Percentiles rank a stretch among this genome's conserved stretches.
Evolutionary conservation across 139 green algal species (phyloP).

Genomic region (Chlamydomonas schloesseri): DNA sequence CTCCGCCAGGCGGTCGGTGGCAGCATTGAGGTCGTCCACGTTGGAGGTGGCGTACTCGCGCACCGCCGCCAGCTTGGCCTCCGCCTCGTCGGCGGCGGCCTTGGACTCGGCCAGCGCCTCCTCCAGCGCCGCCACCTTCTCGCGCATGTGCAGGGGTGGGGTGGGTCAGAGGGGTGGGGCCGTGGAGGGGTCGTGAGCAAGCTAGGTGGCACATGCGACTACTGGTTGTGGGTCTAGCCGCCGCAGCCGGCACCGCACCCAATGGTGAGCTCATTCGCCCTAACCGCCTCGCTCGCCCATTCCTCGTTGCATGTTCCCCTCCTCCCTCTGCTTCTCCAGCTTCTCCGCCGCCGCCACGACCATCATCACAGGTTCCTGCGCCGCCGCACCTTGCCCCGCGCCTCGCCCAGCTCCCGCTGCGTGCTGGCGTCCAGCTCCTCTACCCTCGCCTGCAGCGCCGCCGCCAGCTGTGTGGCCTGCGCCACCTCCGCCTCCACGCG

Average conservation of each 20-base stretch:
- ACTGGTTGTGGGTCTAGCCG: too few species aligned
- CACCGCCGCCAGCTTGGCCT: slow-evolving; percentile 37
- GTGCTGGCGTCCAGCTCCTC: slow-evolving; percentile 5
- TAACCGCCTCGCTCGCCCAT: too few species aligned
- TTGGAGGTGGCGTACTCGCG: slow-evolving; percentile 31
- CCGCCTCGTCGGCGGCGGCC: background rate
- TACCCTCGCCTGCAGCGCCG: background rate
- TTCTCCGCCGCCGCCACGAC: too few species aligned
- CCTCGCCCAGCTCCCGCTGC: slow-evolving; percentile 22
- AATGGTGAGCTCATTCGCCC: too few species aligned
- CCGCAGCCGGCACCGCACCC: too few species aligned
- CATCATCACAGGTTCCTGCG: too few species aligned
- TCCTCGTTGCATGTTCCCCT: too few species aligned
- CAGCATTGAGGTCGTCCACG: slow-evolving; percentile 3
- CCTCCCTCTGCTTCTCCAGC: too few species aligned
- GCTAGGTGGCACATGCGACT: too few species aligned
- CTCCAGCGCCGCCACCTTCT: background rate
- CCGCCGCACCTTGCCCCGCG: background rate
- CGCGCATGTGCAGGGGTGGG: background rate
- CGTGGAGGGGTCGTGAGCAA: too few species aligned
- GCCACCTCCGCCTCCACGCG: slow-evolving; percentile 4
- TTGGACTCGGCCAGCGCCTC: background rate
- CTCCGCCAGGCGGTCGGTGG: background rate
- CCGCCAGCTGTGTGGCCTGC: background rate
- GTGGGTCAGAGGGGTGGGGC: background rate